Percentiles rank a stretch among this genome's conserved stretches.
phyloP scores from a whole-genome alignment of 768 basidiomycete genomes.

The Mycena galopus region DNA sequence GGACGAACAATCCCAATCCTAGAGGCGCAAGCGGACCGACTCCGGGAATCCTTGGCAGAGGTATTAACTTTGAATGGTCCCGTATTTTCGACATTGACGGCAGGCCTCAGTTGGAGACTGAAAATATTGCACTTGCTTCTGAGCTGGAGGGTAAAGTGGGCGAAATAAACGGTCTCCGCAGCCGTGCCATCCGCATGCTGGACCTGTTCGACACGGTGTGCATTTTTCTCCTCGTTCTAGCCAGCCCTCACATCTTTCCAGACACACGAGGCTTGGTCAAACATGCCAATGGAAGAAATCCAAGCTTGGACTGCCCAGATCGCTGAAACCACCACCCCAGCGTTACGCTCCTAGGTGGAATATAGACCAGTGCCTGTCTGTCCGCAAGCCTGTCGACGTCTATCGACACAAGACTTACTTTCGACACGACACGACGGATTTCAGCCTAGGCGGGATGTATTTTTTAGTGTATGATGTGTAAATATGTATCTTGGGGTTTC shows the following conservation, averaged over 20 bases:
- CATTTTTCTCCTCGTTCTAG: background rate
- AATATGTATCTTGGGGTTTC: no score
- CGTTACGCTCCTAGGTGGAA: slow-evolving; percentile 26
- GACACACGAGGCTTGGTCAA: slow-evolving; percentile 65
- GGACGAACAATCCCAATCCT: slow-evolving; percentile 76
- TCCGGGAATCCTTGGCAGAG: slow-evolving; percentile 54
- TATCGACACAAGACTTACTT: no score
- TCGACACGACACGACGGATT: no score
- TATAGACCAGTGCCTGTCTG: no score
- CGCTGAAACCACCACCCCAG: slow-evolving; percentile 53
- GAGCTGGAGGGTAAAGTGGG: slow-evolving; percentile 64
- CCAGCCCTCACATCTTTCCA: slow-evolving; percentile 37
- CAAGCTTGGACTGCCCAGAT: slow-evolving; percentile 67
- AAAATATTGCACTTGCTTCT: slow-evolving; percentile 52
- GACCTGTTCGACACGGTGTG: slow-evolving; percentile 68
- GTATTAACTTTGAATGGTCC: slow-evolving; percentile 42
- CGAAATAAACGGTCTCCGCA: slow-evolving; percentile 60
- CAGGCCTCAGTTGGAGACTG: slow-evolving; percentile 64
- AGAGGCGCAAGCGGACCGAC: slow-evolving; percentile 54
- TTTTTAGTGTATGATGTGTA: no score
- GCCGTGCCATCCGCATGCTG: slow-evolving; percentile 60
- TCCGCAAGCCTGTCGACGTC: no score
- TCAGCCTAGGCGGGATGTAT: no score
- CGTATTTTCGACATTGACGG: background rate
- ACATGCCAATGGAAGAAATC: slow-evolving; percentile 75